phyloP scores from a whole-genome alignment of 371 early-diverging fungal genomes.

The Mucor velutinosus region DNA sequence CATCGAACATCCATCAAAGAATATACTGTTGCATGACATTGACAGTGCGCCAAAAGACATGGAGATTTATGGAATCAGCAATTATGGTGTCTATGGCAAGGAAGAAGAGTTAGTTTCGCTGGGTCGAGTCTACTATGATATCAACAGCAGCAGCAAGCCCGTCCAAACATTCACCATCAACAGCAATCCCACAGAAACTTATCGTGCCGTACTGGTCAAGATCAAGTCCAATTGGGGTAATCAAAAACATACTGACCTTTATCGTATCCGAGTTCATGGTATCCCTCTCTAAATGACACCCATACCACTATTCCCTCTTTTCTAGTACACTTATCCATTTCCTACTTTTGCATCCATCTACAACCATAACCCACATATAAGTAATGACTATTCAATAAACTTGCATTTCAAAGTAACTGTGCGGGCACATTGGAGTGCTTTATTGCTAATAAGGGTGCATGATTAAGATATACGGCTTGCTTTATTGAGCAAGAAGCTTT shows the following conservation, averaged over 20 bases:
- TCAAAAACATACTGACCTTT: slow-evolving; percentile 74
- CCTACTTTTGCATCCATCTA: background rate
- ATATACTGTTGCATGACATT: background rate
- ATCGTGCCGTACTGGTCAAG: slow-evolving; percentile 47
- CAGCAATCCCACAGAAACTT: slow-evolving; percentile 24
- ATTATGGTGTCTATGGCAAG: background rate
- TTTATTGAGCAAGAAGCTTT: slow-evolving; percentile 33
- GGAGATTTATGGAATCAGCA: slow-evolving; percentile 1
- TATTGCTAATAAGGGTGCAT: too few species aligned
- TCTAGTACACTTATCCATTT: background rate
- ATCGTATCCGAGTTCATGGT: slow-evolving; percentile 80
- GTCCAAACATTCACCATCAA: slow-evolving; percentile 44
- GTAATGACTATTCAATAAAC: too few species aligned
- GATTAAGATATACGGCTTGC: background rate
- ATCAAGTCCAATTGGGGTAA: slow-evolving; percentile 77
- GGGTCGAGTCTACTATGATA: slow-evolving; percentile 21
- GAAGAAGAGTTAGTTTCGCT: slow-evolving; percentile 6
- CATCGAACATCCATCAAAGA: slow-evolving; percentile 12
- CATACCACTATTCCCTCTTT: background rate
- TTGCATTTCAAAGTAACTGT: too few species aligned
- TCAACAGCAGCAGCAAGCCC: slow-evolving; percentile 14
- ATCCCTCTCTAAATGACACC: slow-evolving; percentile 12
- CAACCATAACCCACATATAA: background rate
- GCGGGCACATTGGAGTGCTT: too few species aligned
- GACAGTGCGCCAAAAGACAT: slow-evolving; percentile 9